Evolutionary conservation across 2,329 filamentous ascomycete species (phyloP).

Genomic region (Ophiostoma australiae): DNA sequence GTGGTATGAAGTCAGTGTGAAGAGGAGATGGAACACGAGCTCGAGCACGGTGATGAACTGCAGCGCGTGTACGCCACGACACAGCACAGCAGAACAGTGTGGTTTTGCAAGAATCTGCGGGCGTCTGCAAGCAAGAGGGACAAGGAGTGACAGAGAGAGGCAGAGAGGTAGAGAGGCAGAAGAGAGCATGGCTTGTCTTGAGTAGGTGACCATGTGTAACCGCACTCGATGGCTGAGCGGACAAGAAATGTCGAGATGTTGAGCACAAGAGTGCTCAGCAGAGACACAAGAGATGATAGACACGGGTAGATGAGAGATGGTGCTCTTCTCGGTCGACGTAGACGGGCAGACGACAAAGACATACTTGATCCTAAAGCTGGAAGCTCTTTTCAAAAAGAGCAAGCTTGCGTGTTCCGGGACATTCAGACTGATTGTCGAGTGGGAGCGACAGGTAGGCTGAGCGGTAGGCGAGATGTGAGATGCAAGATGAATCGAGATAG

Average conservation of each 20-base stretch:
- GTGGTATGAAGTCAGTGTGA: neutral
- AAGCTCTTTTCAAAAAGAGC: conserved; percentile 25
- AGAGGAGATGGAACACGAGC: neutral
- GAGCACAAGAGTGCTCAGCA: neutral
- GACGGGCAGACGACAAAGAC: neutral
- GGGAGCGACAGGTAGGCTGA: conserved; percentile 7
- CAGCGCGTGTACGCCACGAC: neutral
- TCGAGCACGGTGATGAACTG: neutral
- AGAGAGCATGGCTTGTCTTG: neutral
- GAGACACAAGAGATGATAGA: neutral
- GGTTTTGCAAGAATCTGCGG: neutral
- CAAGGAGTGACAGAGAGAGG: neutral
- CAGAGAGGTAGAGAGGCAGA: neutral
- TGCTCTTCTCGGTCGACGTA: neutral
- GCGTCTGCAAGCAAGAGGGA: neutral
- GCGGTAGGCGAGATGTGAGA: neutral
- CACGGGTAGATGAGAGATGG: neutral
- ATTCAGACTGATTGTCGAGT: conserved; percentile 23
- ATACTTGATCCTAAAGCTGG: conserved; percentile 23
- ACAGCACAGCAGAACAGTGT: conserved; percentile 3
- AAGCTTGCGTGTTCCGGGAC: conserved; percentile 20
- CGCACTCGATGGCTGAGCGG: neutral
- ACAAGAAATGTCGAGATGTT: neutral
- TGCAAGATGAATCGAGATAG: neutral
- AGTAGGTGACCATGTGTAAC: conserved; percentile 10